Percentiles rank a stretch among this genome's conserved stretches.
Evolutionary conservation across 1,284 basidiomycete genomes (phyloP).

Genomic region (Cutaneotrichosporon sp.): DNA sequence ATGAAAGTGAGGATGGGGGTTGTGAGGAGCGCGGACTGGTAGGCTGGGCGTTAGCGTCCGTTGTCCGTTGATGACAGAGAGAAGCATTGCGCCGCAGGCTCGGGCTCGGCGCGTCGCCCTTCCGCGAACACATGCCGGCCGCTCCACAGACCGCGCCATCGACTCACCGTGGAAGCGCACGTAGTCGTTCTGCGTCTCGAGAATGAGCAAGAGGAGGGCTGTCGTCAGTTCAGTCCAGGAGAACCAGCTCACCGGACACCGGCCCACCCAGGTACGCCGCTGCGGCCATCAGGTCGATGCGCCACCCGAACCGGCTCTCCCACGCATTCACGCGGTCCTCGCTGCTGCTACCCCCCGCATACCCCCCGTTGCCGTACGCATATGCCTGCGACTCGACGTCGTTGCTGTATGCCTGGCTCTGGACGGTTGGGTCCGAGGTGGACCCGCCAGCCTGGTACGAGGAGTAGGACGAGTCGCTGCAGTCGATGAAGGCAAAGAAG

Average conservation of each 20-base stretch:
- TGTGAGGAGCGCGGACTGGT: constrained; percentile 73
- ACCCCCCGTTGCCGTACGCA: constrained; percentile 22
- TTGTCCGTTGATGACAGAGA: too few species aligned
- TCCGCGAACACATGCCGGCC: not conserved
- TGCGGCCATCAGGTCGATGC: constrained; percentile 70
- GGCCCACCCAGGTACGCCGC: constrained; percentile 71
- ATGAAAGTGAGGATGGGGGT: constrained; percentile 67
- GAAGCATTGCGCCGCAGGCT: too few species aligned
- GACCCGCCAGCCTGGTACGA: constrained; percentile 67
- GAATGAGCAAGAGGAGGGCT: constrained; percentile 69
- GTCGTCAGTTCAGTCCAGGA: constrained; percentile 2
- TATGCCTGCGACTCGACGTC: constrained; percentile 42
- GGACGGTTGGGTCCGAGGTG: constrained; percentile 42
- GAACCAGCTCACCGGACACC: constrained; percentile 62
- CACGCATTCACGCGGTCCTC: constrained; percentile 64
- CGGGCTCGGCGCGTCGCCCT: not conserved
- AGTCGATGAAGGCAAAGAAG: not conserved
- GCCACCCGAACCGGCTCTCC: constrained; percentile 69
- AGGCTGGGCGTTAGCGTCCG: constrained; percentile 59
- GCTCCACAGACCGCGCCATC: not conserved
- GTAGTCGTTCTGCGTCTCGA: constrained; percentile 77
- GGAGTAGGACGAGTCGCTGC: constrained; percentile 44
- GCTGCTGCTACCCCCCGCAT: constrained; percentile 35
- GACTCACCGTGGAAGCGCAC: constrained; percentile 73
- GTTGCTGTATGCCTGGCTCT: constrained; percentile 43